A percentile compares a stretch with the other conserved stretches of the same genome.
phyloP scores from a whole-genome alignment of 768 basidiomycete species.

The Austroboletus eburneus region DNA sequence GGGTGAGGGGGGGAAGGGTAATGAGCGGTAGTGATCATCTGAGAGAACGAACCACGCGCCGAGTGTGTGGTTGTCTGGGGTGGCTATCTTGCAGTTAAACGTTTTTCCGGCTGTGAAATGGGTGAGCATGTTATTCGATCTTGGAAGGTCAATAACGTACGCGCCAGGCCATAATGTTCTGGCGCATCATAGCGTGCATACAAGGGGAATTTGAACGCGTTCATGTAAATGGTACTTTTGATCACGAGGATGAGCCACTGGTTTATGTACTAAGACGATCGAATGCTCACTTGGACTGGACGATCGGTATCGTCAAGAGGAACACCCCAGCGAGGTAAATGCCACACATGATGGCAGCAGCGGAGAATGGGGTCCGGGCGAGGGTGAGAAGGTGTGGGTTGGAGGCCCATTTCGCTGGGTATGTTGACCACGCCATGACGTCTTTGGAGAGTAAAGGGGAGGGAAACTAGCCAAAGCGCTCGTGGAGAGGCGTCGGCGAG shows the following conservation, averaged over 20 bases:
- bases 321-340: too few species aligned
- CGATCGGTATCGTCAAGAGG: too few species aligned
- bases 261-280: too few species aligned
- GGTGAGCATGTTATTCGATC: neutral
- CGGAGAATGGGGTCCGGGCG: too few species aligned
- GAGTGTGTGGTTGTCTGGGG: conserved; percentile 71
- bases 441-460: too few species aligned
- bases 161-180: conserved; percentile 77
- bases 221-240: conserved; percentile 56
- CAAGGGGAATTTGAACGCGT: conserved; percentile 60
- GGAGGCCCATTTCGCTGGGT: too few species aligned
- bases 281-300: too few species aligned
- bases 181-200: conserved; percentile 63
- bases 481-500: too few species aligned
- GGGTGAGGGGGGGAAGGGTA: conserved; percentile 37
- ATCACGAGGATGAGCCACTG: conserved; percentile 20
- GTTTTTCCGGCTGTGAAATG: conserved; percentile 64
- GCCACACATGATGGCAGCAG: too few species aligned
- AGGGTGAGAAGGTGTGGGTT: too few species aligned
- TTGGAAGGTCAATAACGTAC: conserved; percentile 38
- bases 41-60: conserved; percentile 87
- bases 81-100: conserved; percentile 62
- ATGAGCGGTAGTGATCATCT: conserved; percentile 54
- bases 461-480: too few species aligned
- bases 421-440: too few species aligned